Conservation (phyloP, 164 flowering plant genomes). For the Aristolochia californica region DNA sequence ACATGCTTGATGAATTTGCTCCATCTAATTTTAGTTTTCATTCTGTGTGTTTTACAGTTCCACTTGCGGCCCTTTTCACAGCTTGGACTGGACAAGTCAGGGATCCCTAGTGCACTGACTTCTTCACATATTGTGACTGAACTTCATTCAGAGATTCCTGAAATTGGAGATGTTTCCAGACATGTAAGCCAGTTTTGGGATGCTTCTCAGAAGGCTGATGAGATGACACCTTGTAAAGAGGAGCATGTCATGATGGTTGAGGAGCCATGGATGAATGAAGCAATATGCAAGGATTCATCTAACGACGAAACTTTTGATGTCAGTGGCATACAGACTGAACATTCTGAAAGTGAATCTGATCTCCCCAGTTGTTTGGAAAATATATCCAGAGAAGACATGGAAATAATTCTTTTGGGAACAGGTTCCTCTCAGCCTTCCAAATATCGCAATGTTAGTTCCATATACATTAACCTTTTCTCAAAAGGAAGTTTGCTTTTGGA, state of each 20-base stretch:
- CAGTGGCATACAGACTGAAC: background rate
- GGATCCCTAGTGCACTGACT: slow-evolving; percentile 34
- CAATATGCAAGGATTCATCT: slow-evolving; percentile 6
- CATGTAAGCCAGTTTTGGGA: slow-evolving; percentile 45
- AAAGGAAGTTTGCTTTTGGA: slow-evolving; percentile 85
- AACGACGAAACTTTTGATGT: background rate
- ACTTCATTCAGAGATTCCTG: slow-evolving; percentile 67
- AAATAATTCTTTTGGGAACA: slow-evolving; percentile 90
- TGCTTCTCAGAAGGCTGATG: slow-evolving; percentile 11
- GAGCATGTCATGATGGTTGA: slow-evolving; percentile 29
- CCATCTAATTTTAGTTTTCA: background rate
- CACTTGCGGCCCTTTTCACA: slow-evolving; percentile 75
- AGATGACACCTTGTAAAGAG: slow-evolving; percentile 1
- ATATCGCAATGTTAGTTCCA: slow-evolving; percentile 88
- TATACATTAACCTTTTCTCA: slow-evolving; percentile 76
- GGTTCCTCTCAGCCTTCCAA: slow-evolving; percentile 99
- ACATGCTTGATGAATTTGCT: background rate
- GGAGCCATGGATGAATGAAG: slow-evolving; percentile 64
- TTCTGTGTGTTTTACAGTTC: slow-evolving; percentile 38
- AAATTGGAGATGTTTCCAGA: slow-evolving; percentile 49
- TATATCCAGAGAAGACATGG: slow-evolving; percentile 79
- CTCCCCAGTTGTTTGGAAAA: slow-evolving; percentile 75
- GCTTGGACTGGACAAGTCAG: slow-evolving; percentile 73
- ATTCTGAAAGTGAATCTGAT: slow-evolving; percentile 4
- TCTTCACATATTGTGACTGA: slow-evolving; percentile 39